Evolutionary conservation across 2,329 filamentous ascomycete genomes (phyloP).

Genomic region (Rosellinia necatrix): DNA sequence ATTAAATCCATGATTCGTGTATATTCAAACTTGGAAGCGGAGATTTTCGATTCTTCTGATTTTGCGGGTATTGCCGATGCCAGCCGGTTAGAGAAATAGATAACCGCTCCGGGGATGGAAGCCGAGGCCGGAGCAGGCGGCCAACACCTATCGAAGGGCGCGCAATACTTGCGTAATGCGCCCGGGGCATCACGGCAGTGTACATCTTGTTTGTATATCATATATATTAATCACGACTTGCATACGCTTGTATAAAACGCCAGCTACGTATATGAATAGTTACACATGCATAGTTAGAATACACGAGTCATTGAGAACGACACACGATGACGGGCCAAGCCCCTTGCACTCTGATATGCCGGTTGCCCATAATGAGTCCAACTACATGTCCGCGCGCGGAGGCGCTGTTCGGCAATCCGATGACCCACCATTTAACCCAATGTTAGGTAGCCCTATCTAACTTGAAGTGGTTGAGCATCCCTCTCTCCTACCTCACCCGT

Average conservation of each 20-base stretch:
- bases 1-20: slow-evolving; percentile 40
- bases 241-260: slow-evolving; percentile 6
- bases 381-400: background rate
- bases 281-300: slow-evolving; percentile 1
- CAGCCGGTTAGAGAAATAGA: background rate
- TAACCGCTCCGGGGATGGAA: background rate
- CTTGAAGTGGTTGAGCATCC: background rate
- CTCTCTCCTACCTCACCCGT: too few species aligned
- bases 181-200: background rate
- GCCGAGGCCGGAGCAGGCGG: background rate
- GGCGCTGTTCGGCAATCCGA: background rate
- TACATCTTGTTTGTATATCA: slow-evolving; percentile 8
- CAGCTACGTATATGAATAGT: slow-evolving; percentile 8
- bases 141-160: background rate
- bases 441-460: background rate
- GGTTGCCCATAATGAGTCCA: background rate
- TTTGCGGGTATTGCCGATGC: slow-evolving; percentile 15
- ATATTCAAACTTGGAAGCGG: slow-evolving; percentile 34
- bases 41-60: slow-evolving; percentile 33
- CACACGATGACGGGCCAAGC: background rate
- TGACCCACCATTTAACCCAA: slow-evolving; percentile 1
- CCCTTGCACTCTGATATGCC: background rate
- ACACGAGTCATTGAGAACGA: background rate
- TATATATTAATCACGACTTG: slow-evolving; percentile 9
- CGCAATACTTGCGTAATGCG: background rate